phyloP scores from a whole-genome alignment of 2,329 filamentous ascomycete species.

The Aspergillus fischeri region DNA sequence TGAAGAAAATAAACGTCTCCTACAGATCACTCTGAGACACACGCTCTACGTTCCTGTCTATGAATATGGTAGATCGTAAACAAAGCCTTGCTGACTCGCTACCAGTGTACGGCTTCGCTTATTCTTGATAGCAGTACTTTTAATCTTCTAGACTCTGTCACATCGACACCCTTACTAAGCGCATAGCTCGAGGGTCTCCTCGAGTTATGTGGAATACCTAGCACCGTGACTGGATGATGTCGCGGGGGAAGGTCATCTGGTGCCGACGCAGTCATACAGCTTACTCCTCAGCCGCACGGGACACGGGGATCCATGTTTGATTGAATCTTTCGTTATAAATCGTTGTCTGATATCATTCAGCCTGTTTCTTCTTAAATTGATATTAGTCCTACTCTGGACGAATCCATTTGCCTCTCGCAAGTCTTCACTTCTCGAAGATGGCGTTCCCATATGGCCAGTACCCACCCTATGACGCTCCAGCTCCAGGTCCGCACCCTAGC shows the following conservation, averaged over 20 bases:
- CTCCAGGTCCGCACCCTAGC: conserved; percentile 5
- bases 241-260: conserved; percentile 26
- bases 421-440: conserved; percentile 35
- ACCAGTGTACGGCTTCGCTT: not conserved
- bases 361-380: not conserved
- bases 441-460: conserved; percentile 50
- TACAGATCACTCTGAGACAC: not conserved
- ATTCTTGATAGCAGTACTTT: not conserved
- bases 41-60: not conserved
- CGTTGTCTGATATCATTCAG: not conserved
- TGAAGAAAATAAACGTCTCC: not conserved
- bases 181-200: not conserved
- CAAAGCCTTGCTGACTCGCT: not conserved
- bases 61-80: not conserved
- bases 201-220: not conserved
- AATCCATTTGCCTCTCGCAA: not conserved
- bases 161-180: not conserved
- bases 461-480: conserved; percentile 22
- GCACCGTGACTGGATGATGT: conserved; percentile 16
- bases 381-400: not conserved
- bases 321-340: not conserved
- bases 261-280: conserved; percentile 13
- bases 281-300: conserved; percentile 3
- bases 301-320: conserved; percentile 2
- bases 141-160: not conserved